A percentile compares a stretch with the other conserved stretches of the same genome.
Conservation (phyloP, 2,329 filamentous ascomycete species). For the Fusarium subtropicale region DNA sequence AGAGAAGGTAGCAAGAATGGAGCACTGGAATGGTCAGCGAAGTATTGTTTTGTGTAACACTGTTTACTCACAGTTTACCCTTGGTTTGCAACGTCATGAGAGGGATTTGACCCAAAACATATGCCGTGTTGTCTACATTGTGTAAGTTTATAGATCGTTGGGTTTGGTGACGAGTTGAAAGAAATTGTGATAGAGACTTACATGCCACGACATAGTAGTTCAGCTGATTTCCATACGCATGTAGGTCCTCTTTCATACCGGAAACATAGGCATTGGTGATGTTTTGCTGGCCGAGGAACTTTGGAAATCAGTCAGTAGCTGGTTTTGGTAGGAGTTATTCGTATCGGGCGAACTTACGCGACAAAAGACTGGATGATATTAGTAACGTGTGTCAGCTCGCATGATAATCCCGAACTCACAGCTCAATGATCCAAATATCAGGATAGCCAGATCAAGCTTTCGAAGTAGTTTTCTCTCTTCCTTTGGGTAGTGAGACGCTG, state of each 20-base stretch:
- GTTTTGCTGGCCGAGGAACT: neutral
- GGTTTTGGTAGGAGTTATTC: too few species aligned
- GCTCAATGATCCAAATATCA: neutral
- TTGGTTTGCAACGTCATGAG: slow-evolving; percentile 14
- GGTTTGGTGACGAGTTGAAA: neutral
- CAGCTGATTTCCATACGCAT: neutral
- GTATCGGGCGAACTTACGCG: neutral
- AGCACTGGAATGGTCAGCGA: neutral
- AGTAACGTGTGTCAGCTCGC: accelerated
- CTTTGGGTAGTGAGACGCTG: neutral
- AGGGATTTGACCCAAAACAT: slow-evolving; percentile 3
- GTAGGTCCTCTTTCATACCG: neutral
- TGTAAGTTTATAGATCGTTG: neutral
- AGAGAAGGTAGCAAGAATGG: slow-evolving; percentile 5
- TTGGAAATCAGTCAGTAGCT: too few species aligned
- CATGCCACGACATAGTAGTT: slow-evolving; percentile 14
- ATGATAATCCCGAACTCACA: neutral
- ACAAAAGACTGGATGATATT: neutral
- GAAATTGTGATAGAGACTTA: neutral
- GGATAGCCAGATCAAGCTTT: slow-evolving; percentile 6
- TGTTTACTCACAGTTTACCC: neutral
- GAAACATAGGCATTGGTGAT: slow-evolving; percentile 14
- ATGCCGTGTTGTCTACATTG: neutral
- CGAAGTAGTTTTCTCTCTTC: slow-evolving; percentile 6
- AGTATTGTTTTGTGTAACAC: too few species aligned